Conservation (phyloP, 495 filamentous ascomycete species). For the Podospora pseudocomata region DNA sequence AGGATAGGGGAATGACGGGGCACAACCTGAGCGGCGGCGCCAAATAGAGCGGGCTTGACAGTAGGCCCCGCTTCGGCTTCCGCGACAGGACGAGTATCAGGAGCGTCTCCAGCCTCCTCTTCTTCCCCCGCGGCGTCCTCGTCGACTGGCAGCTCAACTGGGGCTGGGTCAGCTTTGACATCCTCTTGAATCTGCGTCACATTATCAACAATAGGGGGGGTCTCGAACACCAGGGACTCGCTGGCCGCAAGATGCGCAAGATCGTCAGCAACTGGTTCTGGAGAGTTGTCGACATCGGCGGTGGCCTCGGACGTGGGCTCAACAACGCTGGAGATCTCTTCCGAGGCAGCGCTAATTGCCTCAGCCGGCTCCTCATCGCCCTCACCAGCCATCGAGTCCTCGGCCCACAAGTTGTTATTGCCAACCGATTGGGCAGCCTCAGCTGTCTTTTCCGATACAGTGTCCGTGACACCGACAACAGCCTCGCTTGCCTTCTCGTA, state of each 20-base stretch:
- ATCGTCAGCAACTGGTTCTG: background rate
- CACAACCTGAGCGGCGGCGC: constrained; percentile 44
- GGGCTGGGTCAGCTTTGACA: constrained; percentile 44
- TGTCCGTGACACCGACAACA: constrained; percentile 7
- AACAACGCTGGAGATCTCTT: constrained; percentile 16
- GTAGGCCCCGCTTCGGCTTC: constrained; percentile 9
- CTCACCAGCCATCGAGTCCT: constrained; percentile 1
- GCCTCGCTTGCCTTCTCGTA: constrained; percentile 17
- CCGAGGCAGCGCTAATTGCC: constrained; percentile 11
- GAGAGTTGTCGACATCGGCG: constrained; percentile 13
- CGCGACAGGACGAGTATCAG: background rate
- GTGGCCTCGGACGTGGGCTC: constrained; percentile 24
- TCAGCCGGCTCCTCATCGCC: constrained; percentile 6
- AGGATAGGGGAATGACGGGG: constrained; percentile 40
- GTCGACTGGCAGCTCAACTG: constrained; percentile 42
- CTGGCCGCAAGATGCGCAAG: constrained; percentile 20
- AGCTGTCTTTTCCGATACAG: constrained; percentile 7
- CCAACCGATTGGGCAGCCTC: constrained; percentile 16
- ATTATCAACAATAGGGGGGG: constrained; percentile 28
- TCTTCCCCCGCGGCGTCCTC: constrained; percentile 15
- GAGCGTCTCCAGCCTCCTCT: constrained; percentile 1
- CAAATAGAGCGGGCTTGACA: constrained; percentile 44
- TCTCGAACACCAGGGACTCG: constrained; percentile 22
- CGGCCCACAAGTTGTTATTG: constrained; percentile 8
- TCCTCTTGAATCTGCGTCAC: constrained; percentile 38